phyloP scores from a whole-genome alignment of 1,284 basidiomycete genomes.

The Singerocomus inundabilis region DNA sequence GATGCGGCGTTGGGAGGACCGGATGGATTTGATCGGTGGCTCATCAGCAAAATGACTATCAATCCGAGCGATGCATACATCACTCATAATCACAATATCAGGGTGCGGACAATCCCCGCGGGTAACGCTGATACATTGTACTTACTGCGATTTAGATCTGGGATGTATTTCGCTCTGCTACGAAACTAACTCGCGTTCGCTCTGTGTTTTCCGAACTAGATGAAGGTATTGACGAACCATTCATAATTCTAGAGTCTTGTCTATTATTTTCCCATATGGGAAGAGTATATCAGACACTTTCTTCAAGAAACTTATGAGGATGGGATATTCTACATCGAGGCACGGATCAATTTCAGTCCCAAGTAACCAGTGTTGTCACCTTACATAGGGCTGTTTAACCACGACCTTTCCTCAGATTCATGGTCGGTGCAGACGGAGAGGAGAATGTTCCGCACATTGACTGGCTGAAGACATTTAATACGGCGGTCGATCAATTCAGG shows the following conservation, averaged over 20 bases:
- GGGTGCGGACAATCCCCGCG: constrained; percentile 39
- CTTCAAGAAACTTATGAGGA: constrained; percentile 64
- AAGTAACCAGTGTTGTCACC: constrained; percentile 41
- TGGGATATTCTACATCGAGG: constrained; percentile 72
- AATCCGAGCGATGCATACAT: constrained; percentile 67
- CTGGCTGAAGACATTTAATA: constrained; percentile 57
- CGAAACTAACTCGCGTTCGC: constrained; percentile 47
- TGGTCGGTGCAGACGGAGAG: constrained; percentile 56
- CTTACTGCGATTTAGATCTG: constrained; percentile 52
- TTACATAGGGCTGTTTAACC: neutral
- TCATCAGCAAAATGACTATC: constrained; percentile 56
- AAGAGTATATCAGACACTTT: constrained; percentile 45
- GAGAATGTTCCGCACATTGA: constrained; percentile 59
- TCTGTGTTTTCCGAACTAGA: neutral
- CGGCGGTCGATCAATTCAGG: constrained; percentile 56
- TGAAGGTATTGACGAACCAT: constrained; percentile 1
- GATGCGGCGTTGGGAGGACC: constrained; percentile 51
- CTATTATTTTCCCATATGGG: constrained; percentile 29
- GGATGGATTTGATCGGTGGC: constrained; percentile 67
- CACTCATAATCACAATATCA: constrained; percentile 64
- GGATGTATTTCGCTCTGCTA: constrained; percentile 61
- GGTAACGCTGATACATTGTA: neutral
- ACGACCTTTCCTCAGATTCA: constrained; percentile 35
- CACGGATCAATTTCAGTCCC: constrained; percentile 63
- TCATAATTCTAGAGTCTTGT: constrained; percentile 16